These are phyloP conservation scores for Chlamydomonas schloesseri DNA, from an alignment of 139 green algal species.

Conservation along the genomic window DNA sequence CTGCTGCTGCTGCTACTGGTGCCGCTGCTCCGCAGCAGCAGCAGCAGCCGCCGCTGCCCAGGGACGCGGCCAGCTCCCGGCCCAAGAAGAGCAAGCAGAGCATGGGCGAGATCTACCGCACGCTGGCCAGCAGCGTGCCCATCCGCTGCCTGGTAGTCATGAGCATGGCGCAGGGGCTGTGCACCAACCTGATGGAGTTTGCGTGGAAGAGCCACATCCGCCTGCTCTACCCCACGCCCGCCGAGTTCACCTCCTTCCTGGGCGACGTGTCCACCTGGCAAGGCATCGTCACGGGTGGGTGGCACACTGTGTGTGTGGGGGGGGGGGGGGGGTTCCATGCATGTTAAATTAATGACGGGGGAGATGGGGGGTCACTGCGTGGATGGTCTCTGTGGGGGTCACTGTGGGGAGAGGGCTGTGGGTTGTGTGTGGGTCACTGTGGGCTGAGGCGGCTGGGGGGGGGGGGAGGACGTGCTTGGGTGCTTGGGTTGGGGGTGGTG, in stretches of 20 bases:
- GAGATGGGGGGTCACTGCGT: neutral
- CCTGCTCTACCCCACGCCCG: slow-evolving; percentile 83
- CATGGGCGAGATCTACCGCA: slow-evolving; percentile 48
- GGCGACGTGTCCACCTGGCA: slow-evolving; percentile 91
- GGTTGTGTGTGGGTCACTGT: too few relatives aligned
- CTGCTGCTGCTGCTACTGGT: too few relatives aligned
- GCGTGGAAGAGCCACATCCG: slow-evolving; percentile 94
- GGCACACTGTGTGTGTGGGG: neutral
- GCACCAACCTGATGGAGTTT: slow-evolving; percentile 92
- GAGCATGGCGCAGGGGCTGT: slow-evolving; percentile 88
- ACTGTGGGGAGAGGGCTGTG: too few relatives aligned
- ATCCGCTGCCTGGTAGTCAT: slow-evolving; percentile 94
- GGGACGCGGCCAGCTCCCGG: too few relatives aligned
- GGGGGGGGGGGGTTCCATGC: too few relatives aligned
- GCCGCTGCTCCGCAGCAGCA: too few relatives aligned
- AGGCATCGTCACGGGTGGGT: slow-evolving; percentile 48
- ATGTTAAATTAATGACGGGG: too few relatives aligned
- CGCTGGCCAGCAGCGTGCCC: slow-evolving; percentile 75
- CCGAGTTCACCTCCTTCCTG: slow-evolving; percentile 83
- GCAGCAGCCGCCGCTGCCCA: too few relatives aligned
- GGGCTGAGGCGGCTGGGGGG: too few relatives aligned
- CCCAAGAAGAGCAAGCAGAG: slow-evolving; percentile 39
- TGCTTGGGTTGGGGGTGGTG: too few relatives aligned
- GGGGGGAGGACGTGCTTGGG: too few relatives aligned
- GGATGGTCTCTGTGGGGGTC: neutral